Conservation (phyloP, 2,329 filamentous ascomycete genomes). For the Decorospora gaudefroyi region DNA sequence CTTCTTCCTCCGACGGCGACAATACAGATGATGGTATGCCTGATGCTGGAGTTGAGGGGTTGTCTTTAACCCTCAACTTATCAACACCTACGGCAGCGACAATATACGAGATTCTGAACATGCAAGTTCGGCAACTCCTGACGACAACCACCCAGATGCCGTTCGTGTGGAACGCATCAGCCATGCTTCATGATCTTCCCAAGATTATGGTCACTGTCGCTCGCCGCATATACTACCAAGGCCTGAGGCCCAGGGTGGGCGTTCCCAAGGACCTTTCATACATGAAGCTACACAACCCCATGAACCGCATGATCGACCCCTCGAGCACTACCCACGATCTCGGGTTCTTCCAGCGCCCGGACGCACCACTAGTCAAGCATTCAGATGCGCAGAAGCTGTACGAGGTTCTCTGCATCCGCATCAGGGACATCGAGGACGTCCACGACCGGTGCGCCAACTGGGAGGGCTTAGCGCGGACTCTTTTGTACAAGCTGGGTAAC, state of each 20-base stretch:
- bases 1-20: neutral
- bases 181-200: neutral
- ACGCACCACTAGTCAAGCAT: neutral
- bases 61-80: neutral
- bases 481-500: neutral
- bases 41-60: constrained; percentile 1
- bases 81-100: neutral
- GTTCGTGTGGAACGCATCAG: neutral
- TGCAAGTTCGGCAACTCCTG: constrained; percentile 1
- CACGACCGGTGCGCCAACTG: neutral
- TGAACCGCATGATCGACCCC: rapidly evolving
- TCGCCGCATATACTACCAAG: neutral
- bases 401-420: neutral
- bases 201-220: neutral
- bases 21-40: neutral
- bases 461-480: neutral
- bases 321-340: neutral
- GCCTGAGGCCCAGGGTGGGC: neutral
- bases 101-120: neutral
- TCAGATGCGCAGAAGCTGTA: neutral
- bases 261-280: neutral
- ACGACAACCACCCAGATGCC: neutral
- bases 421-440: neutral
- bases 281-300: neutral
- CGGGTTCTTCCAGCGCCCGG: neutral